These are phyloP conservation scores for Cystobasidium pallidum DNA, from an alignment of 1,284 basidiomycete genomes.

Conservation along the genomic window DNA sequence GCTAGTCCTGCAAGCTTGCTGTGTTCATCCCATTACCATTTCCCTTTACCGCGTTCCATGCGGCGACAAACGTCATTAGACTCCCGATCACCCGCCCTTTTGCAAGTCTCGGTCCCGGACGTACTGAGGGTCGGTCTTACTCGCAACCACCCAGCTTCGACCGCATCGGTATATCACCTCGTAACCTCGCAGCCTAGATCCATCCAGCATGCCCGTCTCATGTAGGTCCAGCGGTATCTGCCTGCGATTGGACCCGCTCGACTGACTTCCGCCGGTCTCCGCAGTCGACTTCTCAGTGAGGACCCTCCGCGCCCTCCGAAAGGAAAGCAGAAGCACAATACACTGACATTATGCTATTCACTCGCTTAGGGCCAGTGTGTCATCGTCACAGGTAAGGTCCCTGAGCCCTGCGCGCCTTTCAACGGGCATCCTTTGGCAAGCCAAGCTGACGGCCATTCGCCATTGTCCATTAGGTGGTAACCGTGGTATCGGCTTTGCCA, in stretches of 20 bases:
- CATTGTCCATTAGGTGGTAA: slow-evolving; percentile 56
- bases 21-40: no score
- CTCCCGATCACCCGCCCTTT: no score
- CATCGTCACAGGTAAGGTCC: slow-evolving; percentile 37
- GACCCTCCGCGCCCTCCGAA: background rate
- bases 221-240: background rate
- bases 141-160: background rate
- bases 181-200: background rate
- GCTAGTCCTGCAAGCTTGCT: no score
- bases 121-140: background rate
- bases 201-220: slow-evolving; percentile 20
- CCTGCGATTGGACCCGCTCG: background rate
- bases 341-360: background rate
- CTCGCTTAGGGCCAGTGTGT: slow-evolving; percentile 10
- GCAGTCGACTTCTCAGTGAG: slow-evolving; percentile 33
- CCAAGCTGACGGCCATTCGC: slow-evolving; percentile 50
- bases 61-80: no score
- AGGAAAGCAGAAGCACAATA: background rate
- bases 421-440: background rate
- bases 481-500: slow-evolving; percentile 61
- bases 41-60: no score
- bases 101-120: no score
- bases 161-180: no score
- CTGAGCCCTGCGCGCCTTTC: background rate
- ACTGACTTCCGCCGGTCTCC: slow-evolving; percentile 3